Evolutionary conservation across 148 eudicot genomes (phyloP).

Genomic region (Suaeda aralocaspica): DNA sequence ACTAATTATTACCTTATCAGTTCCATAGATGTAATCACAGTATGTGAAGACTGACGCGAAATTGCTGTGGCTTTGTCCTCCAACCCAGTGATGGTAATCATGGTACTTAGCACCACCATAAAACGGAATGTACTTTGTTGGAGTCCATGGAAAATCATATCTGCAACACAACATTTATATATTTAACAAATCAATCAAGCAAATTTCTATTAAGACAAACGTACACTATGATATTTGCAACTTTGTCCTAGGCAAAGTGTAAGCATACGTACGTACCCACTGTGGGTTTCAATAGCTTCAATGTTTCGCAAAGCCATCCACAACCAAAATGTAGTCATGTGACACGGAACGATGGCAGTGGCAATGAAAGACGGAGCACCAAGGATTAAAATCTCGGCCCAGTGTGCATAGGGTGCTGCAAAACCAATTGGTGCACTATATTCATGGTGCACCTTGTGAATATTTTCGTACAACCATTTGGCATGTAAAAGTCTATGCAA

Average conservation of each 20-base stretch:
- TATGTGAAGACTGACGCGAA: constrained; percentile 96
- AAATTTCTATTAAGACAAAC: no score
- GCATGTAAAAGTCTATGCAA: constrained; percentile 73
- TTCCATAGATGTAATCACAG: constrained; percentile 96
- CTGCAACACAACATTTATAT: no score
- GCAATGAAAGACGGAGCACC: constrained; percentile 88
- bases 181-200: no score
- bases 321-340: constrained; percentile 87
- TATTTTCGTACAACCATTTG: constrained; percentile 88
- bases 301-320: constrained; percentile 94
- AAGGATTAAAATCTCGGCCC: constrained; percentile 87
- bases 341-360: constrained; percentile 84
- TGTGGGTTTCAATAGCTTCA: constrained; percentile 95
- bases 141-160: constrained; percentile 93
- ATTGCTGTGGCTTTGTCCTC: constrained; percentile 96
- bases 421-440: constrained; percentile 78
- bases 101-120: constrained; percentile 96
- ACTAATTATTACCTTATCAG: constrained; percentile 95
- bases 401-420: constrained; percentile 93
- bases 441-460: constrained; percentile 92
- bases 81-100: constrained; percentile 98
- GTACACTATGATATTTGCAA: no score
- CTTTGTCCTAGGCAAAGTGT: no score
- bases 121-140: constrained; percentile 83
- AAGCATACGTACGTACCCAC: no score